Percentiles rank a stretch among this genome's conserved stretches.
These are phyloP conservation scores for Nannizziopsis arthrosporioides DNA, from an alignment of 2,329 filamentous ascomycete species.

Conservation along the genomic window DNA sequence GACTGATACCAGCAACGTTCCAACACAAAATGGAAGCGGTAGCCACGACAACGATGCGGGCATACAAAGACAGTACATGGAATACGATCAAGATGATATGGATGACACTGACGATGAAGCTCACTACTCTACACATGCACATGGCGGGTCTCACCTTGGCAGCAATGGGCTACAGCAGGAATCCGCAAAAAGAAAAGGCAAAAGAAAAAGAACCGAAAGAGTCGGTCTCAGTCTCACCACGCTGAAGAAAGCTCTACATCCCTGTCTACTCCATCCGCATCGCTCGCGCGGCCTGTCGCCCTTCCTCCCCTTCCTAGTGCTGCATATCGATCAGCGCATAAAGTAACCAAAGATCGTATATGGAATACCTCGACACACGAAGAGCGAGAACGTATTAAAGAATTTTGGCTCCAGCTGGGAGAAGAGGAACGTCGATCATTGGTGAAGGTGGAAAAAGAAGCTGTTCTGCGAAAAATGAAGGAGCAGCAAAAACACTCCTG, in stretches of 20 bases:
- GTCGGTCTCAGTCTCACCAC: constrained; percentile 26
- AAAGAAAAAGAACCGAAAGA: constrained; percentile 34
- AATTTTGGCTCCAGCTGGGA: constrained; percentile 90
- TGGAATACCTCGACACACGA: constrained; percentile 95
- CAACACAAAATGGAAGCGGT: constrained; percentile 27
- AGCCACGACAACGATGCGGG: constrained; percentile 17
- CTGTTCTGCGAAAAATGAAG: constrained; percentile 98
- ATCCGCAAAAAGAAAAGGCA: constrained; percentile 25
- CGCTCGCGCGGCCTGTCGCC: constrained; percentile 32
- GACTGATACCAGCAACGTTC: constrained; percentile 20
- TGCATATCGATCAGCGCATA: constrained; percentile 32
- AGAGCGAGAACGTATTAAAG: constrained; percentile 92
- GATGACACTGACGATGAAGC: constrained; percentile 43
- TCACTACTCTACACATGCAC: constrained; percentile 27
- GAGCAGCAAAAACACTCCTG: constrained; percentile 99
- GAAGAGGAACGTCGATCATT: constrained; percentile 91
- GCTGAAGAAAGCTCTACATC: constrained; percentile 31
- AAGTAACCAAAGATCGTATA: constrained; percentile 65
- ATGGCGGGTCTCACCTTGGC: constrained; percentile 19
- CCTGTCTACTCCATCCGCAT: constrained; percentile 34
- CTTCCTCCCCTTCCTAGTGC: constrained; percentile 34
- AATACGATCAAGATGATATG: constrained; percentile 36
- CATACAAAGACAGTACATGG: constrained; percentile 10
- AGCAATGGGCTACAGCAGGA: constrained; percentile 16
- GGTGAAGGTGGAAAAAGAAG: constrained; percentile 97